A percentile compares a stretch with the other conserved stretches of the same genome.
Conservation (phyloP, 164 flowering plant species). For the Magnolia kwangsiensis region DNA sequence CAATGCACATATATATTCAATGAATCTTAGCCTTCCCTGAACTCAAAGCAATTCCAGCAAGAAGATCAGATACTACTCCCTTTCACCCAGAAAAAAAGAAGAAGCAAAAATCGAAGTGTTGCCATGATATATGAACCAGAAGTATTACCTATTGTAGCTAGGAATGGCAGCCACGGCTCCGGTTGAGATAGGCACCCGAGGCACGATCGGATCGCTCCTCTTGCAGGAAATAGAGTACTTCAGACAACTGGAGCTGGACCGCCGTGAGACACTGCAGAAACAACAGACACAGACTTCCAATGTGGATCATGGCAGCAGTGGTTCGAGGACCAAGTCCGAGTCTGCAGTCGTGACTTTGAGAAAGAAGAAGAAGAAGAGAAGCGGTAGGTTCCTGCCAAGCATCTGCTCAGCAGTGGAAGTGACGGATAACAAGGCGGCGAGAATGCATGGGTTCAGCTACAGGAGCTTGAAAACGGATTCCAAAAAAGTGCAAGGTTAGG, state of each 20-base stretch:
- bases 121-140: background rate
- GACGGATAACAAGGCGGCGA: constrained; percentile 30
- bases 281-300: constrained; percentile 7
- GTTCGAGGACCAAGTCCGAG: constrained; percentile 20
- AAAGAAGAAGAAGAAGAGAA: constrained; percentile 23
- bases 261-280: constrained; percentile 18
- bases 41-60: constrained; percentile 19
- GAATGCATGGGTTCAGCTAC: constrained; percentile 34
- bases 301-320: constrained; percentile 20
- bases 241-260: constrained; percentile 32
- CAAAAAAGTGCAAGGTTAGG: constrained; percentile 38
- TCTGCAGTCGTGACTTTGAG: background rate
- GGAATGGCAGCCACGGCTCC: constrained; percentile 36
- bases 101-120: background rate
- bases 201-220: constrained; percentile 62
- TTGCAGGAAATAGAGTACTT: constrained; percentile 65
- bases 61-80: constrained; percentile 3
- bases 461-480: constrained; percentile 48
- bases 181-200: constrained; percentile 54
- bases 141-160: constrained; percentile 4
- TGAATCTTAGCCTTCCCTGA: constrained; percentile 14
- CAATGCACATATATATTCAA: constrained; percentile 19
- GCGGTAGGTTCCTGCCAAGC: constrained; percentile 44
- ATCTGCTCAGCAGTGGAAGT: constrained; percentile 63
- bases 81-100: background rate